Evolutionary conservation across 805 yeast species (phyloP).

Genomic region (Zygosaccharomyces kombuchaensis): DNA sequence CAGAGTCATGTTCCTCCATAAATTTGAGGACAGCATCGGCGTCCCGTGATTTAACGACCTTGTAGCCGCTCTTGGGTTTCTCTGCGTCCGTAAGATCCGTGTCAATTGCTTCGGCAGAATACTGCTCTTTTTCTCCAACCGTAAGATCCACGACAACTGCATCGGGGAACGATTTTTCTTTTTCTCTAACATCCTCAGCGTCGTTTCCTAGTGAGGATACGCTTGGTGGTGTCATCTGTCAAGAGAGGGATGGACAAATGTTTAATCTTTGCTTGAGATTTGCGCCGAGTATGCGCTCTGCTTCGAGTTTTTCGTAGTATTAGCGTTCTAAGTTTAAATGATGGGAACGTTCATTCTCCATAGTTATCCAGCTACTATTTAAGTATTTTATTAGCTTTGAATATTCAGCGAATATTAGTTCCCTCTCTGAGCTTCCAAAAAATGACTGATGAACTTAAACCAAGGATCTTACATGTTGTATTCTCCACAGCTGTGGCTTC

Average conservation of each 20-base stretch:
- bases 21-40: constrained; percentile 41
- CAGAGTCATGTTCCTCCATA: constrained; percentile 34
- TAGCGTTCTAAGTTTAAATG: neutral
- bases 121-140: neutral
- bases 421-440: neutral
- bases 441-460: neutral
- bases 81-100: neutral
- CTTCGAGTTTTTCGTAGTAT: too few relatives aligned
- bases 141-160: neutral
- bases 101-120: neutral
- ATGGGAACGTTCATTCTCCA: too few relatives aligned
- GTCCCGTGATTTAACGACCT: constrained; percentile 33
- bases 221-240: neutral
- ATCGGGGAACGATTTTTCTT: neutral
- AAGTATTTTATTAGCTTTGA: neutral
- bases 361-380: too few relatives aligned
- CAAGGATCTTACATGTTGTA: neutral
- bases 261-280: neutral
- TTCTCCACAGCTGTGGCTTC: too few relatives aligned
- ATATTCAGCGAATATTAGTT: neutral
- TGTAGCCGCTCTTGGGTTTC: constrained; percentile 14
- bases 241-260: neutral
- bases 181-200: neutral
- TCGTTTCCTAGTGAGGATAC: neutral
- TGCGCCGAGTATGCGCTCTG: neutral